Percentiles rank a stretch among this genome's conserved stretches.
Evolutionary conservation across 177 flowering plant species (phyloP).

Genomic region (Vitis hybrid): DNA sequence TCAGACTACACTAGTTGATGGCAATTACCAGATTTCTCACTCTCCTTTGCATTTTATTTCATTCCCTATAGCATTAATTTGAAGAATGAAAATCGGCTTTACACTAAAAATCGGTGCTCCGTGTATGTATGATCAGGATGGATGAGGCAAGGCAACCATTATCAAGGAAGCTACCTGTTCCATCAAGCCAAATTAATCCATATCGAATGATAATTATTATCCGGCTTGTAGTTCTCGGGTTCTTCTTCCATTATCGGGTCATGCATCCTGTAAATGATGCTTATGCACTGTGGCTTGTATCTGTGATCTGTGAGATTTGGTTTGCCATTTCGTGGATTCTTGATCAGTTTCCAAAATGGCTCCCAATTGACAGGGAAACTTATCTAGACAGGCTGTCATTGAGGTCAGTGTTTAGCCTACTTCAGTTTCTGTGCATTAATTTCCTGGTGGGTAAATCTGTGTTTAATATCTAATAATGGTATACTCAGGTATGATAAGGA

Average conservation of each 20-base stretch:
- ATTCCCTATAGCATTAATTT: too few relatives aligned
- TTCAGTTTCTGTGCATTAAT: not conserved
- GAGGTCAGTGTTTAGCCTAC: constrained; percentile 12
- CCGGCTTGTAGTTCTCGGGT: constrained; percentile 19
- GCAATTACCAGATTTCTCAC: too few relatives aligned
- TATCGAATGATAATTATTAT: constrained; percentile 16
- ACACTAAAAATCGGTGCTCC: not conserved
- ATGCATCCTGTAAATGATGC: constrained; percentile 27
- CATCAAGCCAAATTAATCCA: constrained; percentile 26
- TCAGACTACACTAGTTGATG: too few relatives aligned
- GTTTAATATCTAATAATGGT: not conserved
- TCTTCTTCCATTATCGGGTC: constrained; percentile 26
- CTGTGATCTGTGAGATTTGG: constrained; percentile 4
- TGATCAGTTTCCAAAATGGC: constrained; percentile 28
- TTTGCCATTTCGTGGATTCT: constrained; percentile 24
- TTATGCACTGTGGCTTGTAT: constrained; percentile 23
- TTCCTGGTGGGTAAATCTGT: not conserved
- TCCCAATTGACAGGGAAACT: constrained; percentile 22
- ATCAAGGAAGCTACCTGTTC: constrained; percentile 22
- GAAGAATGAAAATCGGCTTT: too few relatives aligned
- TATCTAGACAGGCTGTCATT: constrained; percentile 24
- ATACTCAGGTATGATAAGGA: constrained; percentile 26
- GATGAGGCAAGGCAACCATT: constrained; percentile 28
- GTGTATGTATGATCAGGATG: constrained; percentile 17
- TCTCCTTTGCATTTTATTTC: too few relatives aligned